Evolutionary conservation across 257 asterid genomes (phyloP).

Genomic region (Nicotiana attenuata): DNA sequence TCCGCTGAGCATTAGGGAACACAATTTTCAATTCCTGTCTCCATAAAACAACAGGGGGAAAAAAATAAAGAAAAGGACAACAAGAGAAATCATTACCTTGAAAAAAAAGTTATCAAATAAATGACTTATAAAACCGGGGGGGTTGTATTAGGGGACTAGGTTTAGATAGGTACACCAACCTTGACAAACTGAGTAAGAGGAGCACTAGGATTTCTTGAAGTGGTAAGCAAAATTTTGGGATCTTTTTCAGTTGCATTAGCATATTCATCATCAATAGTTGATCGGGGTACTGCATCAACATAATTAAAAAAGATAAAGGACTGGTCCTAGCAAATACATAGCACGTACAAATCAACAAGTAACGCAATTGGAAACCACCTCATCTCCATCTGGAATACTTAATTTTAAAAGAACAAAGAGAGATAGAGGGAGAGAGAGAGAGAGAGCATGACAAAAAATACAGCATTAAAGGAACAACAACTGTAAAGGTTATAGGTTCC

Average conservation of each 20-base stretch:
- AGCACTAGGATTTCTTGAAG: constrained; percentile 85
- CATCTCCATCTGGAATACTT: background rate
- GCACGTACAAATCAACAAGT: background rate
- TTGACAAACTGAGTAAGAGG: constrained; percentile 90
- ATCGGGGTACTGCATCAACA: constrained; percentile 52
- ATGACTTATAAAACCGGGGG: background rate
- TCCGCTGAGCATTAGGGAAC: constrained; percentile 75
- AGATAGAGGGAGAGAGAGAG: background rate
- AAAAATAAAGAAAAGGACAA: background rate
- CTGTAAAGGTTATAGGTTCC: background rate
- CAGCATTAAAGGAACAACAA: background rate
- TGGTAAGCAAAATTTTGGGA: constrained; percentile 80
- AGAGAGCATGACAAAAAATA: background rate
- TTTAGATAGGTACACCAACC: constrained; percentile 31
- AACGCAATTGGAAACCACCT: background rate
- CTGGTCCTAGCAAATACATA: background rate
- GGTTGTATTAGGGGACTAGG: background rate
- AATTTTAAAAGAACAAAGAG: background rate
- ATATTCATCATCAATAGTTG: constrained; percentile 93
- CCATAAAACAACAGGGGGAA: background rate
- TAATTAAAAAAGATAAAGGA: background rate
- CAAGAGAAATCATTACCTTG: background rate
- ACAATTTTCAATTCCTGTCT: constrained; percentile 72
- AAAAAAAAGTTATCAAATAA: background rate
- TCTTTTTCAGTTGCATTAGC: constrained; percentile 63